Percentiles rank a stretch among this genome's conserved stretches.
These are phyloP conservation scores for Ambrosia trifida DNA, from an alignment of 129 eudicot genomes.

Conservation along the genomic window DNA sequence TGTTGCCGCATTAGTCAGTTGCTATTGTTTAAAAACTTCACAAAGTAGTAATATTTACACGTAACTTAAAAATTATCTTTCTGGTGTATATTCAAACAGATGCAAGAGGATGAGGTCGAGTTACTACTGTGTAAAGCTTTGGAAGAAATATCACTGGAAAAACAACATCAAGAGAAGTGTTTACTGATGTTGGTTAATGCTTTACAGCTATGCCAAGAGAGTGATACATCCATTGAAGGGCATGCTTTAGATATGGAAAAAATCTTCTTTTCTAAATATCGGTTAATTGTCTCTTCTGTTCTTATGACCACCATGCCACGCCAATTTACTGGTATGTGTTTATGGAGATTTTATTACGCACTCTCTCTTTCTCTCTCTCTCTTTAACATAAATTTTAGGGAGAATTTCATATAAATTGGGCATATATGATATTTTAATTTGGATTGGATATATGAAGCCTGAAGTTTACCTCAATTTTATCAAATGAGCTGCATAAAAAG, in stretches of 20 bases:
- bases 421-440: too few species aligned
- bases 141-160: slow-evolving; percentile 69
- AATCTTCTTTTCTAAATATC: slow-evolving; percentile 61
- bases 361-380: not conserved
- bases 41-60: not conserved
- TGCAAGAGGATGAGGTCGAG: slow-evolving; percentile 58
- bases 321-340: slow-evolving; percentile 71
- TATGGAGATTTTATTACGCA: slow-evolving; percentile 10
- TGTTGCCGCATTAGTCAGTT: not conserved
- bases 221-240: slow-evolving; percentile 35
- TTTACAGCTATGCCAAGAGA: slow-evolving; percentile 49
- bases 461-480: too few species aligned
- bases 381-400: not conserved
- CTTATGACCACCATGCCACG: slow-evolving; percentile 91
- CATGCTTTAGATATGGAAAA: slow-evolving; percentile 38
- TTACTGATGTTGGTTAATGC: slow-evolving; percentile 58
- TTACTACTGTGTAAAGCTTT: slow-evolving; percentile 64
- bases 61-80: slow-evolving; percentile 13
- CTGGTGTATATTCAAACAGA: slow-evolving; percentile 43
- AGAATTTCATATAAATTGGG: too few species aligned
- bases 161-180: slow-evolving; percentile 79
- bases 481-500: not conserved
- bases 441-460: too few species aligned
- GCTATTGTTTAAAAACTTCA: not conserved
- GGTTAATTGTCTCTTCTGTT: slow-evolving; percentile 67